phyloP scores from a whole-genome alignment of 192 early-diverging fungal species.

The Rhizophagus sp. region DNA sequence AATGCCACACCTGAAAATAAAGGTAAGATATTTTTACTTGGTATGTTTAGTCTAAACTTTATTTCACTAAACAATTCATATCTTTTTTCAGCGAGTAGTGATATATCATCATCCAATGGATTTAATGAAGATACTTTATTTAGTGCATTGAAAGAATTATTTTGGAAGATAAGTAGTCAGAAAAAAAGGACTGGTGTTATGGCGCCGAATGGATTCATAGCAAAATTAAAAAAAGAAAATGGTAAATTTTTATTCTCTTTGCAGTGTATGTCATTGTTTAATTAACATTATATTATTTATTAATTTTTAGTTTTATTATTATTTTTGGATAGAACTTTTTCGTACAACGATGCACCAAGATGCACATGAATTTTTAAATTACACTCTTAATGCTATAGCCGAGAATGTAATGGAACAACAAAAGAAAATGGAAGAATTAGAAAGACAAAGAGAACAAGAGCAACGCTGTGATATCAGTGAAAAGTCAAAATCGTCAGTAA shows the following conservation, averaged over 20 bases:
- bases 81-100: slow-evolving; percentile 1
- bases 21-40: background rate
- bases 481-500: slow-evolving; percentile 18
- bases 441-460: slow-evolving; percentile 14
- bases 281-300: background rate
- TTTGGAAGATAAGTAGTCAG: slow-evolving; percentile 77
- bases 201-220: slow-evolving; percentile 82
- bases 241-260: slow-evolving; percentile 50
- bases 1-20: background rate
- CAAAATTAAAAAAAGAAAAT: slow-evolving; percentile 91
- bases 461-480: slow-evolving; percentile 9
- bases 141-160: slow-evolving; percentile 81
- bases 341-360: slow-evolving; percentile 95
- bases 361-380: slow-evolving; percentile 98
- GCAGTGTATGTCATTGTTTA: slow-evolving; percentile 14
- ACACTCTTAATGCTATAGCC: slow-evolving; percentile 85
- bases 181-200: slow-evolving; percentile 83
- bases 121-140: slow-evolving; percentile 83
- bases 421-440: slow-evolving; percentile 46
- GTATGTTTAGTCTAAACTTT: background rate
- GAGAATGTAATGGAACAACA: slow-evolving; percentile 77
- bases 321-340: slow-evolving; percentile 73
- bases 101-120: slow-evolving; percentile 32
- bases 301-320: slow-evolving; percentile 1
- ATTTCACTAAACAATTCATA: background rate